Base-by-base conservation (phyloP, 139 green algal species). In the Diplosphaera chodatii region DNA sequence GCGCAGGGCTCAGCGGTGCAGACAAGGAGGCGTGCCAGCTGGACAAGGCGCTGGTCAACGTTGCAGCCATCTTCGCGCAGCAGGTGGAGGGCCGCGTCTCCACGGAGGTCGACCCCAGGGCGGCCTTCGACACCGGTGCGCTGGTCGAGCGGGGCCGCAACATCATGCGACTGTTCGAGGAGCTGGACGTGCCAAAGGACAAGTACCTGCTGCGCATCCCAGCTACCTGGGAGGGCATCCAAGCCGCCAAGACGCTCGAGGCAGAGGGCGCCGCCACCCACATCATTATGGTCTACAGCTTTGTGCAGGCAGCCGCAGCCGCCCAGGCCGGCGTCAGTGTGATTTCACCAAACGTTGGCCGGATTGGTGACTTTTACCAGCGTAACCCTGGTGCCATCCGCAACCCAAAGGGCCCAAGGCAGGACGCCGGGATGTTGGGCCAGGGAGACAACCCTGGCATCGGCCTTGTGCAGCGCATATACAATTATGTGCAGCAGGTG, bases 301-400 rank as follows among this genome's bases (percentile, higher is more conserved):
- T 92, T 63, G 68, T 84, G 21, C 90, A 96, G 76, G 89, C 78
- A n/a, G 76, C 78, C 1, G 84, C 89, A 22, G 90, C 90, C 1
- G 85, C 85, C 0, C 84, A 96, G 76, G 87, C 79, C 1, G 89
- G 90, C 37, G 85, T 85, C 15, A 87, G 75, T 64, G 87, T 96
- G 20, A 68, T 97, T 20, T 86, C 92, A 59, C 70, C 88, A 18
- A 94, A 92, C 70, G 84, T 95, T 30, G 89, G 88, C 0, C 80
- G 82, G n/a, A 83, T 90, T n/a, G 67, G 76, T 55, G 89, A 96
- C 68, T 97, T 89, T 87, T 97, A 92, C 85, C 82, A 87, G 68
- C 83, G 82, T 63, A 66, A 96, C 79, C 91, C 91, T 0, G 88
- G 88, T 13, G 78, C 81, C 33, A 89, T 94, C 67, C 71, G 82